phyloP scores from a whole-genome alignment of 139 green algal genomes.

The Closterium sp. region DNA sequence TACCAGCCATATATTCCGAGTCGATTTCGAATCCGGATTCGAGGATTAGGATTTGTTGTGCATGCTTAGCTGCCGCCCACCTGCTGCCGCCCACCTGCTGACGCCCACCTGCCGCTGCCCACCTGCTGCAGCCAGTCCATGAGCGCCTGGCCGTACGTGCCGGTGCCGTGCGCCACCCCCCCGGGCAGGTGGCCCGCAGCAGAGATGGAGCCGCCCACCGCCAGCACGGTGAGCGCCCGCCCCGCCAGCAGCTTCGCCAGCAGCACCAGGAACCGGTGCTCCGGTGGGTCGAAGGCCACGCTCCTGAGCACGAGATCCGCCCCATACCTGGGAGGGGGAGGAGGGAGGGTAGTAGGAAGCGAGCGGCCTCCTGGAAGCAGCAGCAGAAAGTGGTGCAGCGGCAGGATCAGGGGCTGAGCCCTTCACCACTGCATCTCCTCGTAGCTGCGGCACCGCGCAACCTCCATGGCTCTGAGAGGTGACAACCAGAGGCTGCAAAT shows the following conservation, averaged over 20 bases:
- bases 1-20: too few relatives aligned
- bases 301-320: not conserved
- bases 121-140: constrained; percentile 1
- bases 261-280: not conserved
- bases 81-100: too few relatives aligned
- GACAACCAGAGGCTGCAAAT: too few relatives aligned
- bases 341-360: not conserved
- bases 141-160: not conserved
- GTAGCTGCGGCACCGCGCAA: too few relatives aligned
- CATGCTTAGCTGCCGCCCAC: too few relatives aligned
- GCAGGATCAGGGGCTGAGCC: too few relatives aligned
- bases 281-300: not conserved
- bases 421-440: too few relatives aligned
- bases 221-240: not conserved
- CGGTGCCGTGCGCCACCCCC: not conserved
- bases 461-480: too few relatives aligned
- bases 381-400: not conserved
- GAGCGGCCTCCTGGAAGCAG: not conserved
- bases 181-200: not conserved
- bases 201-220: constrained; percentile 5
- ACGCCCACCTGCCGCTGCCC: too few relatives aligned
- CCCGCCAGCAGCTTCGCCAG: constrained; percentile 4
- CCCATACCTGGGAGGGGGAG: not conserved
- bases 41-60: too few relatives aligned
- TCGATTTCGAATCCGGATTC: too few relatives aligned